phyloP scores from a whole-genome alignment of 495 filamentous ascomycete genomes.

The Aspergillus sclerotiicarbonarius region DNA sequence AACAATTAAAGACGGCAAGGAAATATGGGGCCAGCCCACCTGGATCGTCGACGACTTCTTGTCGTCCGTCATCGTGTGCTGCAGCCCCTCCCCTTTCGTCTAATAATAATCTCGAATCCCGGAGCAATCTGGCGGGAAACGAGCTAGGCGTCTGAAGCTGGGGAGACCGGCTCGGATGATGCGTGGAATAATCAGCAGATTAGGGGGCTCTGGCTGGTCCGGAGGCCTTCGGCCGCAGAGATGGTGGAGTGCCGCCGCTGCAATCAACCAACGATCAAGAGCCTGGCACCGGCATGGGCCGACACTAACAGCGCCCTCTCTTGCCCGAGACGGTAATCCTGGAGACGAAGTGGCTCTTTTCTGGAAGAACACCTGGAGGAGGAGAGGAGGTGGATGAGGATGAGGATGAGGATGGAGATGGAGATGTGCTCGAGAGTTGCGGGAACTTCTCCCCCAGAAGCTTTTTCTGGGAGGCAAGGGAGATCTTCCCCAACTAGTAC shows the following conservation, averaged over 20 bases:
- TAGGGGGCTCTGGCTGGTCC: conserved; percentile 4
- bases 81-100: background rate
- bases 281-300: conserved; percentile 2
- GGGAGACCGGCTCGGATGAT: background rate
- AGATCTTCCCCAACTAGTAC: background rate
- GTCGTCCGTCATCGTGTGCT: conserved; percentile 1
- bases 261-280: background rate
- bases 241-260: background rate
- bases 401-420: background rate
- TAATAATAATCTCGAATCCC: too few species aligned
- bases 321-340: background rate
- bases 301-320: conserved; percentile 1
- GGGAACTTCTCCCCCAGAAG: too few species aligned
- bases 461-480: background rate
- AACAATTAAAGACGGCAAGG: background rate
- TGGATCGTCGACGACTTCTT: conserved; percentile 4
- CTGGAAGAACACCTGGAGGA: background rate
- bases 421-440: too few species aligned
- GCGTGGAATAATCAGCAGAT: background rate
- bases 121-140: too few species aligned
- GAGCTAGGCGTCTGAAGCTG: background rate
- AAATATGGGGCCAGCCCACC: conserved; percentile 3
- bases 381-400: background rate
- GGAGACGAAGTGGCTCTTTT: background rate
- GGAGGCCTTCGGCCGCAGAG: background rate